Base-by-base conservation (phyloP, 164 flowering plant species). In the Kalanchoe fedtschenkoi region DNA sequence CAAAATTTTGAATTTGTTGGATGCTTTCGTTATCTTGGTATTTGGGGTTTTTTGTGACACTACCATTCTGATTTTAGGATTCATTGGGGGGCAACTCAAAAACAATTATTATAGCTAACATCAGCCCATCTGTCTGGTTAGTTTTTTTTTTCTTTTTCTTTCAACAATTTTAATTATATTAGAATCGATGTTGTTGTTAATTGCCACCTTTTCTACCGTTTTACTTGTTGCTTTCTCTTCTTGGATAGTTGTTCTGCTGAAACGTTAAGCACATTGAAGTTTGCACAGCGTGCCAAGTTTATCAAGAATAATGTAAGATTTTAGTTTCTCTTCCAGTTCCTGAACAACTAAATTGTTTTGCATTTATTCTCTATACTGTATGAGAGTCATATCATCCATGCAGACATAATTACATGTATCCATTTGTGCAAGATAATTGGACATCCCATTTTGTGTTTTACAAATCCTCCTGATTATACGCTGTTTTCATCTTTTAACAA, bases 261-360 rank as follows among this genome's bases (percentile, higher is more conserved):
- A 82, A 95, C 99, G 10, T 63, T 91, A 60, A 87, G 97, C 85
- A 95, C 99, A 11, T 69, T 95, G 71, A 95, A 95, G 77, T 95
- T 95, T 81, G 99, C 99, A n/a, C 97, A 95, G 61, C 95, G 99
- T 53, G 99, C 99, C 41, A 95, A 95, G 69, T 87, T 84, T 44
- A 87, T 95, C n/a, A 89, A 85, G 70, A 95, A 95, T 74, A 89
- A 95, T 82, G 99, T 95, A 83, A 47, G 91, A 65, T 8, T 51
- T 17, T 11, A 28, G 21, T 0, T 26, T 51, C 21, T 26, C 0
- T 13, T 68, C 64, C 58, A 28, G 11, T 63, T 58, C 4, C 15
- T 34, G 33, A 32, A 21, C 10, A 1, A 13, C 8, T 60, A 0
- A 38, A 21, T 39, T 3, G 26, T 10, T 13, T n/a, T n/a, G n/a